Evolutionary conservation across 768 basidiomycete genomes (phyloP).

Genomic region (Termitomyces bulborhizus): DNA sequence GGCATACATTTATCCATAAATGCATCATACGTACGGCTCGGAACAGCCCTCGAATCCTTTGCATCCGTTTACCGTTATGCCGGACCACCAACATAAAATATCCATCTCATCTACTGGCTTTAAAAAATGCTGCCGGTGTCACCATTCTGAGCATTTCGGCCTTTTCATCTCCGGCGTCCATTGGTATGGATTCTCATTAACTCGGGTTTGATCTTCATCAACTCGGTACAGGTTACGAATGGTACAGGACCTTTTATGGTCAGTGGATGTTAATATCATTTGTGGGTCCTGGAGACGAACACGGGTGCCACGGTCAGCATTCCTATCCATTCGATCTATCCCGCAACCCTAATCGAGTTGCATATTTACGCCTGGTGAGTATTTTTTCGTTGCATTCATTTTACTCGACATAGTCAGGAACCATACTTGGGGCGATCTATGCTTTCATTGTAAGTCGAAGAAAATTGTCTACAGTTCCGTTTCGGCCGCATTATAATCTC

Average conservation of each 20-base stretch:
- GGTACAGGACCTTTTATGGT: conserved; percentile 32
- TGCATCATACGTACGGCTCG: conserved; percentile 14
- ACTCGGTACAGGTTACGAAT: conserved; percentile 23
- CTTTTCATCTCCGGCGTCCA: conserved; percentile 29
- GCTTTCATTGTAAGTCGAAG: conserved; percentile 22
- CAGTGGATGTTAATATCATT: conserved; percentile 49
- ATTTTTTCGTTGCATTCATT: neutral
- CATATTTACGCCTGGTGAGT: conserved; percentile 35
- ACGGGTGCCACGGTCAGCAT: conserved; percentile 37
- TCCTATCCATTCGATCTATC: neutral
- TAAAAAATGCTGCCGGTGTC: conserved; percentile 41
- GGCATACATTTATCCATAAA: neutral
- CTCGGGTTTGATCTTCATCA: neutral
- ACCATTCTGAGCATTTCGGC: conserved; percentile 34
- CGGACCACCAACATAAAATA: conserved; percentile 23
- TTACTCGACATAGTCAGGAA: conserved; percentile 21
- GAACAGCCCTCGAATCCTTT: conserved; percentile 21
- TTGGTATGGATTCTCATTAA: conserved; percentile 20
- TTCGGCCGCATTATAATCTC: neutral
- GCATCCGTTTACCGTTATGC: conserved; percentile 26
- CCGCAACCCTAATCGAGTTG: conserved; percentile 21
- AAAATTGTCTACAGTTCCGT: neutral
- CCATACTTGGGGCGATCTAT: conserved; percentile 26
- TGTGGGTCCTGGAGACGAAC: conserved; percentile 47
- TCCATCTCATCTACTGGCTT: conserved; percentile 36